Conservation (phyloP, 345 rosid genomes). For the Populus euphratica region DNA sequence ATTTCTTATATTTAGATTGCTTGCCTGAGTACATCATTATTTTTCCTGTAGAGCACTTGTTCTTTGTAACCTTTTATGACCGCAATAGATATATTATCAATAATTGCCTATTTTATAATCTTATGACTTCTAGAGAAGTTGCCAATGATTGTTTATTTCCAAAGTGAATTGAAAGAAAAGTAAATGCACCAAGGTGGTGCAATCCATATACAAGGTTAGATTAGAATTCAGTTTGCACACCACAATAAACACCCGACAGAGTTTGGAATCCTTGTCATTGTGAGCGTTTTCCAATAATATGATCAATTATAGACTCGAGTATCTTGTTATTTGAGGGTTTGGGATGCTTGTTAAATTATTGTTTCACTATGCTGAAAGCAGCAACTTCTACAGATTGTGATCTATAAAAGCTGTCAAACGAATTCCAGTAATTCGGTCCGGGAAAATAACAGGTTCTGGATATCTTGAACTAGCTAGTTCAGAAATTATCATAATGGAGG, state of each 20-base stretch:
- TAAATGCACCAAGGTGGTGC: not conserved
- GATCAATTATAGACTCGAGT: not conserved
- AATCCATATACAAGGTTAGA: not conserved
- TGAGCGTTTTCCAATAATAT: not conserved
- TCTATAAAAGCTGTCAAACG: not conserved
- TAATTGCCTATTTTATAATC: too few relatives aligned
- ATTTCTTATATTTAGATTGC: not conserved
- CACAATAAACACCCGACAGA: not conserved
- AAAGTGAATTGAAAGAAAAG: not conserved
- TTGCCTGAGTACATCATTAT: not conserved
- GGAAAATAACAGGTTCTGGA: not conserved
- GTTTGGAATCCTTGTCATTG: not conserved
- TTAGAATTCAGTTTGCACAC: not conserved
- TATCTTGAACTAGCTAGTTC: not conserved
- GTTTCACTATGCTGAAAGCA: not conserved
- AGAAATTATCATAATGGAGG: not conserved
- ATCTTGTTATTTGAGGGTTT: not conserved
- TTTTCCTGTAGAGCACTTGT: not conserved
- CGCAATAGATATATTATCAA: not conserved
- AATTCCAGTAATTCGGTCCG: not conserved
- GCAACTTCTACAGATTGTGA: not conserved
- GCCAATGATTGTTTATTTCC: not conserved
- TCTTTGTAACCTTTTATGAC: not conserved
- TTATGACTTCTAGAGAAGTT: not conserved
- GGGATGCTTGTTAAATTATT: not conserved